A percentile compares a stretch with the other conserved stretches of the same genome.
Conservation (phyloP, 257 asterid genomes). For the Salvia splendens region DNA sequence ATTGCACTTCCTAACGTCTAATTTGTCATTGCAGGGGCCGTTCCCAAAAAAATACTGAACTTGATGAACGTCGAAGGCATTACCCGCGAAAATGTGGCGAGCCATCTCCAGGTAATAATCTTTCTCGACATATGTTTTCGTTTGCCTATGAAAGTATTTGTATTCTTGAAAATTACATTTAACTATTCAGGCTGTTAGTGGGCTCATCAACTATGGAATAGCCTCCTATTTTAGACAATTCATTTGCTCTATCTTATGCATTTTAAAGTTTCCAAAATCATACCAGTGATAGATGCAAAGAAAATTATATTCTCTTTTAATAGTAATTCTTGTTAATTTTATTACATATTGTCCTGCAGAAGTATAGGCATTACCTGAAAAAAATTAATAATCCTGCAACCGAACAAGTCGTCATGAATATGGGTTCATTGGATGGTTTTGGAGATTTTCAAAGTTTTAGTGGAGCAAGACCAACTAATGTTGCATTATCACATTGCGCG, state of each 20-base stretch:
- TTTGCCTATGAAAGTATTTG: constrained; percentile 13
- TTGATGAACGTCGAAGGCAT: constrained; percentile 88
- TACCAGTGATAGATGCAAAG: neutral
- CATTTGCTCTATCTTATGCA: neutral
- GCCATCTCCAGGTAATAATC: constrained; percentile 86
- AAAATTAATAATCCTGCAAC: constrained; percentile 64
- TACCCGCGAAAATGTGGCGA: constrained; percentile 86
- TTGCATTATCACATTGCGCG: constrained; percentile 52
- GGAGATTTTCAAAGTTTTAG: constrained; percentile 57
- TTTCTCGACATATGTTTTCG: constrained; percentile 15
- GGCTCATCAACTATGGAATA: neutral
- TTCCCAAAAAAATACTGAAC: constrained; percentile 86
- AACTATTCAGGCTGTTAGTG: constrained; percentile 23
- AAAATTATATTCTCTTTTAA: neutral
- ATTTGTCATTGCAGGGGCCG: constrained; percentile 65
- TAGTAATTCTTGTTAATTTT: neutral
- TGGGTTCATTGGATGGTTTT: constrained; percentile 60
- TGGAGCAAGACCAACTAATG: constrained; percentile 53
- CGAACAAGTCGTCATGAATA: constrained; percentile 75
- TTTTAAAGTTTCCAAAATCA: neutral
- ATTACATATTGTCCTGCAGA: constrained; percentile 53
- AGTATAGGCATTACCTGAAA: constrained; percentile 80
- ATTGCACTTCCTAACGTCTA: constrained; percentile 6
- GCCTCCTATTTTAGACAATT: neutral
- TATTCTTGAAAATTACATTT: neutral